Percentiles rank a stretch among this genome's conserved stretches.
phyloP scores from a whole-genome alignment of 106 monocot genomes.

The Agapanthus africanus region DNA sequence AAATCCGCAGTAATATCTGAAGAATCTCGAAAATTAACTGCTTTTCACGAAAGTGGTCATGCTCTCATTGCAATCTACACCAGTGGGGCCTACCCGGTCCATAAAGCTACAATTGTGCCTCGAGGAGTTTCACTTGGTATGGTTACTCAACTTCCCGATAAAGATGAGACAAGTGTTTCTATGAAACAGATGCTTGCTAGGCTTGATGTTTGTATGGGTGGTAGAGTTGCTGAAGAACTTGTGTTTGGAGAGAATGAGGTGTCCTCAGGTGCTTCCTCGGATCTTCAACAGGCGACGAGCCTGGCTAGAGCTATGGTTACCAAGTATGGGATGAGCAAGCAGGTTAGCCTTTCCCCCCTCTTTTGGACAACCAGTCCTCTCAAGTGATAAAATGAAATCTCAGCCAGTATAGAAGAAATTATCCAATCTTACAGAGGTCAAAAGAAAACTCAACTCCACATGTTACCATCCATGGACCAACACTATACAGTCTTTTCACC shows the following conservation, averaged over 20 bases:
- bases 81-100: slow-evolving; percentile 67
- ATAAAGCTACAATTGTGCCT: slow-evolving; percentile 92
- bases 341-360: too few species aligned
- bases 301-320: too few species aligned
- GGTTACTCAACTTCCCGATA: slow-evolving; percentile 84
- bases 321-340: slow-evolving; percentile 89
- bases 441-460: too few species aligned
- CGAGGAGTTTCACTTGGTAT: slow-evolving; percentile 88
- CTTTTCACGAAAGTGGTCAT: slow-evolving; percentile 94
- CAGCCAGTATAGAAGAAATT: too few species aligned
- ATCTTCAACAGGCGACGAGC: slow-evolving; percentile 83
- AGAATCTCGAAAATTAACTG: slow-evolving; percentile 72
- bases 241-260: slow-evolving; percentile 89
- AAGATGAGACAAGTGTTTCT: slow-evolving; percentile 86
- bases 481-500: too few species aligned
- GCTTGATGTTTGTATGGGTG: too few species aligned
- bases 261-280: slow-evolving; percentile 86
- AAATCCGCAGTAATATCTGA: slow-evolving; percentile 93
- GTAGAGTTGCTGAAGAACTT: slow-evolving; percentile 86
- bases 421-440: too few species aligned
- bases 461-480: too few species aligned
- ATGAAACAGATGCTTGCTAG: slow-evolving; percentile 86
- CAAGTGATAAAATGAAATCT: too few species aligned
- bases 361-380: too few species aligned
- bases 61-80: slow-evolving; percentile 94